Percentiles rank a stretch among this genome's conserved stretches.
These are phyloP conservation scores for Terana coerulea DNA, from an alignment of 768 basidiomycete genomes.

Conservation along the genomic window DNA sequence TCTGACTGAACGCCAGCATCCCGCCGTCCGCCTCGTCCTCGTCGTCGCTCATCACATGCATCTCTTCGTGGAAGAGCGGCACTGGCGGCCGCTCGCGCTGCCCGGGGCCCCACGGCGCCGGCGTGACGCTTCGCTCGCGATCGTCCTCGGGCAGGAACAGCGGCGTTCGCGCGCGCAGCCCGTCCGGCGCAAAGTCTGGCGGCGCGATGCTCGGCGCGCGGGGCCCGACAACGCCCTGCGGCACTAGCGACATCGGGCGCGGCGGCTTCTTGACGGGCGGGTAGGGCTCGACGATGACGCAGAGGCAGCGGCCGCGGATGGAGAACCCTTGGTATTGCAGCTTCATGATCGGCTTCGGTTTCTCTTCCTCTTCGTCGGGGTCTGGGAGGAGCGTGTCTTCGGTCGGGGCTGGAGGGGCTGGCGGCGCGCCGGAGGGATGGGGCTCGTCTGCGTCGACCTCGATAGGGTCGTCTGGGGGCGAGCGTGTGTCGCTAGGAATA, in stretches of 20 bases:
- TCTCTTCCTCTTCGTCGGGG: conserved; percentile 58
- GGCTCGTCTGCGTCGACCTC: conserved; percentile 18
- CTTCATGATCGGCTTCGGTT: conserved; percentile 66
- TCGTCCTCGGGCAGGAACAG: conserved; percentile 62
- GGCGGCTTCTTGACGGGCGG: conserved; percentile 44
- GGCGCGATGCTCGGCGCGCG: conserved; percentile 34
- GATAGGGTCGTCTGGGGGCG: neutral
- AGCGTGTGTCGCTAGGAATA: too few species aligned
- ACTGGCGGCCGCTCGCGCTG: conserved; percentile 33
- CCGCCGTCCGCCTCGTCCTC: conserved; percentile 40
- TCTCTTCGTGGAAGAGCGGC: conserved; percentile 39
- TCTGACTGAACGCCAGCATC: conserved; percentile 76
- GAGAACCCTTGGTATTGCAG: conserved; percentile 69
- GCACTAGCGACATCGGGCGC: conserved; percentile 29
- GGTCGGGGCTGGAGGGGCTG: conserved; percentile 11
- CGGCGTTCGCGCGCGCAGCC: conserved; percentile 49
- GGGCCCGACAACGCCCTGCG: conserved; percentile 24
- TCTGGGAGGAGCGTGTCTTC: conserved; percentile 37
- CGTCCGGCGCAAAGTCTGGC: conserved; percentile 24
- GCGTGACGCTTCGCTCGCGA: conserved; percentile 35
- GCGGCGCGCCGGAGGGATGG: conserved; percentile 18
- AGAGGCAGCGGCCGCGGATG: conserved; percentile 70
- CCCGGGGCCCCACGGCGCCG: conserved; percentile 31
- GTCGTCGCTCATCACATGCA: conserved; percentile 12
- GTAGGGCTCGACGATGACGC: conserved; percentile 82